Conservation (phyloP, 2,329 filamentous ascomycete species). For the Tricladium varicosporioides region DNA sequence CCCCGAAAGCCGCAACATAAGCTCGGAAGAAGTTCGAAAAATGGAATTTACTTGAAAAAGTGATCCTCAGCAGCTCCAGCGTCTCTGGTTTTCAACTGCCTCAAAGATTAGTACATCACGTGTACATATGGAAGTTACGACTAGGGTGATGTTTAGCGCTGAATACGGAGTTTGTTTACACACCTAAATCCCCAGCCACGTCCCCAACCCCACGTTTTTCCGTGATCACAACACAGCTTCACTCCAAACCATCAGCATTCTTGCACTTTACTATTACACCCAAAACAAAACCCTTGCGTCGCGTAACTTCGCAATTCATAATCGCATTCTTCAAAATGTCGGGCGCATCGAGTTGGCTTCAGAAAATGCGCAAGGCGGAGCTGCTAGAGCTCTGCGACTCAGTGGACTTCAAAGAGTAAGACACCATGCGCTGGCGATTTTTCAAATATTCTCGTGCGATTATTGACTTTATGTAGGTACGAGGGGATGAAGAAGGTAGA, state of each 20-base stretch:
- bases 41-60: too few relatives aligned
- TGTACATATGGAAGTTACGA: neutral
- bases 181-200: conserved; percentile 2
- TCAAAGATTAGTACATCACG: neutral
- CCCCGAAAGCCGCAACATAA: too few relatives aligned
- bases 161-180: conserved; percentile 9
- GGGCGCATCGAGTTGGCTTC: conserved; percentile 67
- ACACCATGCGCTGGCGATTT: conserved; percentile 27
- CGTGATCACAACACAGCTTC: conserved; percentile 4
- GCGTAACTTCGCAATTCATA: conserved; percentile 47
- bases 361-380: conserved; percentile 78
- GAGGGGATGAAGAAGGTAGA: conserved; percentile 75
- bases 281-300: conserved; percentile 30
- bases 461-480: conserved; percentile 48
- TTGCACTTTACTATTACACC: conserved; percentile 7
- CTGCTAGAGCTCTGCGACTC: conserved; percentile 71
- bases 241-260: conserved; percentile 8
- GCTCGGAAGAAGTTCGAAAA: too few relatives aligned
- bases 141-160: conserved; percentile 2
- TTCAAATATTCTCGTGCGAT: conserved; percentile 8
- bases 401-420: conserved; percentile 72
- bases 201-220: conserved; percentile 6
- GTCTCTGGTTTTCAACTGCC: too few relatives aligned
- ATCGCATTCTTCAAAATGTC: conserved; percentile 54
- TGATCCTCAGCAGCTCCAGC: too few relatives aligned